Percentiles rank a stretch among this genome's conserved stretches.
Conservation (phyloP, 495 filamentous ascomycete genomes). For the Trichocladium uniseriatum region DNA sequence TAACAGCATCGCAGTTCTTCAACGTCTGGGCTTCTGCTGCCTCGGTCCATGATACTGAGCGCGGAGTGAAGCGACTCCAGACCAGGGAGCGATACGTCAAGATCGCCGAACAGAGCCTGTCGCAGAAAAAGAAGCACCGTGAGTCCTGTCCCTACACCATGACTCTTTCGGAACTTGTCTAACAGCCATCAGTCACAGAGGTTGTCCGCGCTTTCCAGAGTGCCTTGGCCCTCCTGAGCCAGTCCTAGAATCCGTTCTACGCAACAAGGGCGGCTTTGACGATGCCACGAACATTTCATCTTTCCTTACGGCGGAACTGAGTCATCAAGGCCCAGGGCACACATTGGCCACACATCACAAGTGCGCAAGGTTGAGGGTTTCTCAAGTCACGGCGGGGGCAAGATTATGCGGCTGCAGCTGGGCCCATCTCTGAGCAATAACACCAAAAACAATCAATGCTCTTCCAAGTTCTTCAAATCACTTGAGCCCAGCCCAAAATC, state of each 20-base stretch:
- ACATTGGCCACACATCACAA: not conserved
- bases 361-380: not conserved
- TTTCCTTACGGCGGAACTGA: not conserved
- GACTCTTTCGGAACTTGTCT: slow-evolving; percentile 2
- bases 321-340: not conserved
- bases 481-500: not conserved
- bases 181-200: slow-evolving; percentile 46
- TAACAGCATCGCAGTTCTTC: slow-evolving; percentile 46
- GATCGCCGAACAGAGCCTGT: slow-evolving; percentile 54
- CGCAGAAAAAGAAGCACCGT: slow-evolving; percentile 69
- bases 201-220: slow-evolving; percentile 76
- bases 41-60: slow-evolving; percentile 56
- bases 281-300: not conserved
- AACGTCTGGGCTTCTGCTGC: slow-evolving; percentile 59
- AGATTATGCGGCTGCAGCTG: not conserved
- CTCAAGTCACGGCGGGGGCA: not conserved
- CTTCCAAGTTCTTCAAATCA: not conserved
- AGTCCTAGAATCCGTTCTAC: slow-evolving; percentile 14
- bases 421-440: not conserved
- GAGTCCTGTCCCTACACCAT: slow-evolving; percentile 22
- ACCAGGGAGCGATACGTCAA: slow-evolving; percentile 68
- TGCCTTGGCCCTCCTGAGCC: slow-evolving; percentile 57
- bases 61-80: slow-evolving; percentile 64
- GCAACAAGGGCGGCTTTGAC: not conserved
- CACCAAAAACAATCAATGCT: not conserved